phyloP scores from a whole-genome alignment of 2,329 filamentous ascomycete species.

The Corynespora cassiicola region DNA sequence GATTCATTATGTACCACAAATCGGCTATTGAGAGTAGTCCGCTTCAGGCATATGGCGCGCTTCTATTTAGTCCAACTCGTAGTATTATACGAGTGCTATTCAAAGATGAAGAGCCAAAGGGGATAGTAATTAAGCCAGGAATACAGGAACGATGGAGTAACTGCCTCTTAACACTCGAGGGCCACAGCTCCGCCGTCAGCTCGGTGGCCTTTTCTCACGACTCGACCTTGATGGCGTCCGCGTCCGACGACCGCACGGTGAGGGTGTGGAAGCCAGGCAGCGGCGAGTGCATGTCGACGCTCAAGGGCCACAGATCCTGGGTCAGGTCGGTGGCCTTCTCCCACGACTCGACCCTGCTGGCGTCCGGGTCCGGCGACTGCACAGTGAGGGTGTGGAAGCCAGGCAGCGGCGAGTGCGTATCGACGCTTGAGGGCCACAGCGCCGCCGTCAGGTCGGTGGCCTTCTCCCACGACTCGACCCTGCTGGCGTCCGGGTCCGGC shows the following conservation, averaged over 20 bases:
- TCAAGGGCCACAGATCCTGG: conserved; percentile 14
- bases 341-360: conserved; percentile 10
- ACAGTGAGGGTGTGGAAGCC: conserved; percentile 26
- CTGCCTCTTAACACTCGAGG: conserved; percentile 18
- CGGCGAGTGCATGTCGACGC: conserved; percentile 21
- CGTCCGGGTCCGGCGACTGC: conserved; percentile 15
- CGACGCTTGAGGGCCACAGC: conserved; percentile 22
- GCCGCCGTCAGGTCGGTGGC: conserved; percentile 15
- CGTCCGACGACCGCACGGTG: conserved; percentile 18
- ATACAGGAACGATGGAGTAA: conserved; percentile 6
- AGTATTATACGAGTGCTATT: background rate
- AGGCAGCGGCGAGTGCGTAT: conserved; percentile 16
- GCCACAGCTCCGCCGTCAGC: conserved; percentile 14
- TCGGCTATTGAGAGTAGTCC: background rate
- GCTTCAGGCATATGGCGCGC: background rate
- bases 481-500: conserved; percentile 19
- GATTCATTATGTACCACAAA: conserved; percentile 1
- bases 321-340: conserved; percentile 15
- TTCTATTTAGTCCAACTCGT: background rate
- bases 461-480: conserved; percentile 21
- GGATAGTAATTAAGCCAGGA: background rate
- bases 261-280: conserved; percentile 23
- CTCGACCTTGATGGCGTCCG: conserved; percentile 21
- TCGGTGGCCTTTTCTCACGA: conserved; percentile 29
- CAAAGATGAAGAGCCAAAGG: background rate